These are phyloP conservation scores for Phoma sp. DNA, from an alignment of 2,329 filamentous ascomycete species.

Conservation along the genomic window DNA sequence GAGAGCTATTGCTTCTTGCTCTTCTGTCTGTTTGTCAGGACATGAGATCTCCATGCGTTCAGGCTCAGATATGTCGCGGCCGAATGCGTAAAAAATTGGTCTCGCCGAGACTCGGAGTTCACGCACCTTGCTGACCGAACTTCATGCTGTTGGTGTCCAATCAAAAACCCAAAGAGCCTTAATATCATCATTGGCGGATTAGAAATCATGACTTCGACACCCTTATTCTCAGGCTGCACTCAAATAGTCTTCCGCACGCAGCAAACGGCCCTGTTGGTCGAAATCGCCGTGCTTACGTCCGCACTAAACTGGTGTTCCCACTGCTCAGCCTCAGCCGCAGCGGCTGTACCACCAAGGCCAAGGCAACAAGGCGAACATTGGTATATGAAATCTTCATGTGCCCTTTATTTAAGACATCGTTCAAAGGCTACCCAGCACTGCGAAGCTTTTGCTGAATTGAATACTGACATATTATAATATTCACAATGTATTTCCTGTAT, in stretches of 20 bases:
- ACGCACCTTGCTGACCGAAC: too few species aligned
- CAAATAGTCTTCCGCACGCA: constrained; percentile 3
- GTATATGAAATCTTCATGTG: neutral
- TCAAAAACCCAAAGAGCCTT: neutral
- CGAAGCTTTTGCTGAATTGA: too few species aligned
- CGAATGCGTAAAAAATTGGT: too few species aligned
- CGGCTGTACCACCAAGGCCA: constrained; percentile 1
- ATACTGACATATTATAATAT: too few species aligned
- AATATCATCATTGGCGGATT: neutral
- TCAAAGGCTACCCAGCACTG: too few species aligned
- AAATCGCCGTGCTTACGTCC: constrained; percentile 10
- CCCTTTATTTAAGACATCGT: neutral
- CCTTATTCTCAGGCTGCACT: neutral
- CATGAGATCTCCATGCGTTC: too few species aligned
- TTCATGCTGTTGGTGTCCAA: neutral
- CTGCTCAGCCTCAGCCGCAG: constrained; percentile 14
- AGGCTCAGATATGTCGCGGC: too few species aligned
- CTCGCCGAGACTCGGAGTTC: too few species aligned
- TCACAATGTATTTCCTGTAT: constrained; percentile 2
- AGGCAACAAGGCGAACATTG: neutral
- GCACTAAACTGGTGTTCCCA: constrained; percentile 2
- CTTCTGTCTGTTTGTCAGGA: too few species aligned
- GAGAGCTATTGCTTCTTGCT: too few species aligned
- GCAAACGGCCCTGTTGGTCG: constrained; percentile 1
- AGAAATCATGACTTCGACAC: neutral